Base-by-base conservation (phyloP, 106 monocot genomes). In the Xerophyta viscosa region DNA sequence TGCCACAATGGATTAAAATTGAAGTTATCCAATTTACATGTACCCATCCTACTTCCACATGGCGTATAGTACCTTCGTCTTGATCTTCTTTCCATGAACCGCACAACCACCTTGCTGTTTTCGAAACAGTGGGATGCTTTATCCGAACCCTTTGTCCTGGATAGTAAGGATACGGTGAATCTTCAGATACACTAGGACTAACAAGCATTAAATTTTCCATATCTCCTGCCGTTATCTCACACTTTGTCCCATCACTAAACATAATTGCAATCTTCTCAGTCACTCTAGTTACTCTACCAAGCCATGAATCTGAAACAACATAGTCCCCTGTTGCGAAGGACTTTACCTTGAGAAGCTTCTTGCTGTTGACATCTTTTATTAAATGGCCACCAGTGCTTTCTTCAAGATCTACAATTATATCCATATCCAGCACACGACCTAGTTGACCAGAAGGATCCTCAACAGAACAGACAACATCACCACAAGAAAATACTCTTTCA, bases 1-100 rank as follows among this genome's bases (percentile, higher is more conserved):
- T 42, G 22, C 42, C 49, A 41, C 53, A 55, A 53, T 36, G 46
- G 48, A 26, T 59, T n/a, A 70, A 19, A 6, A 84, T 55, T 24
- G 88, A 88, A 46, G 88, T 59, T 58, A 96, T 67, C 94, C 94
- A 96, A 41, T 64, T 76, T 26, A 96, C 84, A 70, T 67, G 56
- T 10, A 96, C 77, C 30, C 66, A 65, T 43, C 84, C 76, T 60
- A 73, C 61, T 46, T 88, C 76, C n/a, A 74, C 72, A 56, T 70
- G 30, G 57, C 72, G 81, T 47, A 96, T 31, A 31, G 63, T 75
- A 44, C 88, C 84, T 70, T 84, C 88, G 58, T 55, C 48, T 71
- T n/a, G 53, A 42, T 33, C 36, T 13, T 12, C 43, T 18, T 69
- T 78, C 65, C 69, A 69, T 56, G 78, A 63, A n/a, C 84, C 88